Evolutionary conservation across 805 yeast genomes (phyloP), one percentile per base, ranked within the genome.

Genomic region (Ogataea polymorpha): DNA sequence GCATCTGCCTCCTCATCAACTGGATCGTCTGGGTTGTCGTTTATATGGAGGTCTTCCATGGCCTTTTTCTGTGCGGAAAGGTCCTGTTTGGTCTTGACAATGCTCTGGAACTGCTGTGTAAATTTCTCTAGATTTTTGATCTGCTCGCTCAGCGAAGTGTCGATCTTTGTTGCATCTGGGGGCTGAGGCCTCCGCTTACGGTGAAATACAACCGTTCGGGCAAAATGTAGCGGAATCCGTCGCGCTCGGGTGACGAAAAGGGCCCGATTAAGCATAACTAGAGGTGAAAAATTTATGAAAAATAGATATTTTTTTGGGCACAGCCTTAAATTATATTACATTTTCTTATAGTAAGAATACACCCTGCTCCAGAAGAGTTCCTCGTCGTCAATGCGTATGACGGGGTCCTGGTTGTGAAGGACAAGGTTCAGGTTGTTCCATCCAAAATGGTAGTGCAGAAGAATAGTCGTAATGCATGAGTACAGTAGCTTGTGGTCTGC

Each of bases 371-470:
- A 63, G 33, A 63, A 62, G 23, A 48, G 39, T 6, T 56, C 61
- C 11, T 46, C 57, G 25, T 58, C 59, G 21, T 52, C 54, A 12
- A 50, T 43, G 35, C 35, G 48, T 32, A 47, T 49, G 35, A 36
- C 37, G 17, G 40, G 48, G 35, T 24, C 54, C 26, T 34, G 23
- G 31, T 40, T 48, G 40, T 49, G 49, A 6, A 59, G 33, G 4
- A 59, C 50, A 23, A 55, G 40, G 33, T 62, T 65, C n/a, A 63
- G 37, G 39, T 48, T 58, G 36, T 56, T 58, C 65, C 65, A 76
- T 2, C 81, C 81, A 56, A 70, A 74, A 55, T 76, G 80, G 53
- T 73, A 70, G 45, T 75, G 71, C 31, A 70, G 57, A 21, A 75
- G 50, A 4, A 75, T 58, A 17, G 70, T 67, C 25, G 72, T 39